Evolutionary conservation across 495 filamentous ascomycete genomes (phyloP).

Genomic region (Margaritispora aquatica): DNA sequence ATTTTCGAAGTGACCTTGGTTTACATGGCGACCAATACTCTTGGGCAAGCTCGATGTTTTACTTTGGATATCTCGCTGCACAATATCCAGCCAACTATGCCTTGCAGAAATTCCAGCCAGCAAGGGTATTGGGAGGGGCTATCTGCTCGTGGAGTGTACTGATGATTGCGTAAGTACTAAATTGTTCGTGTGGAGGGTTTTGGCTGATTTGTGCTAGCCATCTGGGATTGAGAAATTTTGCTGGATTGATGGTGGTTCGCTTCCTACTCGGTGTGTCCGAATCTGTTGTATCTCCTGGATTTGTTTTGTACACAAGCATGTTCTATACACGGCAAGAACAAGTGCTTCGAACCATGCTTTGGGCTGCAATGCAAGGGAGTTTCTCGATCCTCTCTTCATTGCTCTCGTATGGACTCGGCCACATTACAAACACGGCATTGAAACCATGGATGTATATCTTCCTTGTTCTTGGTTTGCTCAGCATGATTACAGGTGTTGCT

Average conservation of each 20-base stretch:
- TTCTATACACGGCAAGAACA: constrained; percentile 51
- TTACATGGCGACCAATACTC: constrained; percentile 33
- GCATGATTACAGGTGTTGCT: constrained; percentile 46
- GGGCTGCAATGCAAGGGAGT: constrained; percentile 58
- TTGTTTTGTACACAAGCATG: constrained; percentile 52
- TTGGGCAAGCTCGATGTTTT: constrained; percentile 51
- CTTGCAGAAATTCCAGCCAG: constrained; percentile 41
- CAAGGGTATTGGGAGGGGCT: constrained; percentile 11
- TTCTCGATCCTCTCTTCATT: constrained; percentile 30
- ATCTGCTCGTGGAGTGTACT: background rate
- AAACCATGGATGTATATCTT: constrained; percentile 36
- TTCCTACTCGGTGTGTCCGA: constrained; percentile 57
- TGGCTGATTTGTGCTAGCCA: constrained; percentile 50
- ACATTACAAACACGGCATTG: constrained; percentile 11
- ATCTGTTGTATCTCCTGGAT: constrained; percentile 53
- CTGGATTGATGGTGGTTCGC: constrained; percentile 35
- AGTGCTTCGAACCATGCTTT: constrained; percentile 47
- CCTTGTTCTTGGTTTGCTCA: constrained; percentile 57
- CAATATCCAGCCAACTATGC: constrained; percentile 35
- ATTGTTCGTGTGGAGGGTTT: constrained; percentile 11
- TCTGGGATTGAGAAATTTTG: constrained; percentile 36
- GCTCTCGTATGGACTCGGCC: background rate
- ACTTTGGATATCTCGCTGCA: constrained; percentile 57
- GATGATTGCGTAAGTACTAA: background rate
- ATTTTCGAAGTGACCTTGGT: constrained; percentile 42